phyloP scores from a whole-genome alignment of 805 yeast genomes.

The Brettanomyces sp. region DNA sequence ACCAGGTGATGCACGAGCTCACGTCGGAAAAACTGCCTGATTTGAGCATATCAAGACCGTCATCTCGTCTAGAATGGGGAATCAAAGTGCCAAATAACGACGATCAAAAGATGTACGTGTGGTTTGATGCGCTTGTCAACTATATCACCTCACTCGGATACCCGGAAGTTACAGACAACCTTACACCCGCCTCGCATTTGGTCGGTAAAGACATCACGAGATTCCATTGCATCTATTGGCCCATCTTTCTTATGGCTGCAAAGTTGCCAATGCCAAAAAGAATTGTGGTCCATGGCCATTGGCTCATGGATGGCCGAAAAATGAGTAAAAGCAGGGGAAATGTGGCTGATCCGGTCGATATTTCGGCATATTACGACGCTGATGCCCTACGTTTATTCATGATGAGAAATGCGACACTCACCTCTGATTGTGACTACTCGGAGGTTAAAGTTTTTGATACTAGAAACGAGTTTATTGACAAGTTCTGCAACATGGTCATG shows the following conservation, averaged over 20 bases:
- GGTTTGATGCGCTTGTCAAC: constrained; percentile 92
- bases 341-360: constrained; percentile 82
- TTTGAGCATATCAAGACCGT: constrained; percentile 82
- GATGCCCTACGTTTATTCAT: constrained; percentile 70
- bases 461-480: constrained; percentile 65
- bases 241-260: constrained; percentile 80
- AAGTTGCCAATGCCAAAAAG: constrained; percentile 59
- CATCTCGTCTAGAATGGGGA: constrained; percentile 77
- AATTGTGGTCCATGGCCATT: constrained; percentile 86
- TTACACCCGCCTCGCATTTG: constrained; percentile 46
- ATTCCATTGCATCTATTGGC: constrained; percentile 94
- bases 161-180: constrained; percentile 23
- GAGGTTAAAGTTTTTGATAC: constrained; percentile 42
- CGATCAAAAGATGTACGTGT: constrained; percentile 78
- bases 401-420: constrained; percentile 65
- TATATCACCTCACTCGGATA: constrained; percentile 66
- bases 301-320: constrained; percentile 82
- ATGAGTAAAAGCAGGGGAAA: constrained; percentile 93
- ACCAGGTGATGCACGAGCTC: constrained; percentile 50
- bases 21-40: constrained; percentile 42
- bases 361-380: constrained; percentile 53
- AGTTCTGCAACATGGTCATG: constrained; percentile 70
- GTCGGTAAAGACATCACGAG: constrained; percentile 87
- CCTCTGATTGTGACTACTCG: constrained; percentile 71
- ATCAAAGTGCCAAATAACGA: constrained; percentile 76